Evolutionary conservation across 306 rosid species (phyloP).

Genomic region (Fagus crenata): DNA sequence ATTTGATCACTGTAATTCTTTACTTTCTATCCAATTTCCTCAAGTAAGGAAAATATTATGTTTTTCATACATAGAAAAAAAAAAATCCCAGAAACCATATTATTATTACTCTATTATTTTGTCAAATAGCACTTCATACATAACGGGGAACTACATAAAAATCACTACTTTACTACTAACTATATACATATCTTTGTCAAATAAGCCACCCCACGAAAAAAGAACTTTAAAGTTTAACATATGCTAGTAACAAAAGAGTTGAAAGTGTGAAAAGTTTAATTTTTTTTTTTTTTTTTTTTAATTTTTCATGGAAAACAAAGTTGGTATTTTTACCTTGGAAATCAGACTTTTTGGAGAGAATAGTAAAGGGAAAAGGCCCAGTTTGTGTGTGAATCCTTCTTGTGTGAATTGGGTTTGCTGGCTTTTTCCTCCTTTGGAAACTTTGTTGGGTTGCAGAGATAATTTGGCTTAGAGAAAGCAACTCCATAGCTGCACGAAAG

Average conservation of each 20-base stretch:
- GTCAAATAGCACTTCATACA: too few relatives aligned
- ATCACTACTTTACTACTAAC: too few relatives aligned
- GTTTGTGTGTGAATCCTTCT: constrained; percentile 3
- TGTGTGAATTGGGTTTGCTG: constrained; percentile 19
- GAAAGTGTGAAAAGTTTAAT: too few relatives aligned
- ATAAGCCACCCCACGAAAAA: too few relatives aligned
- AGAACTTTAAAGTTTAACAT: too few relatives aligned
- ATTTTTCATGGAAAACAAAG: too few relatives aligned
- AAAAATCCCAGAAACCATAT: background rate
- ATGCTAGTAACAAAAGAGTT: too few relatives aligned
- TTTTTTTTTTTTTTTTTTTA: too few relatives aligned
- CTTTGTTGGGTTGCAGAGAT: constrained; percentile 32
- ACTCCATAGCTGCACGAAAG: constrained; percentile 40
- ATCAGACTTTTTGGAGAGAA: constrained; percentile 44
- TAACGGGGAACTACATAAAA: too few relatives aligned
- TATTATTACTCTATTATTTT: too few relatives aligned
- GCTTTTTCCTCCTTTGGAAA: constrained; percentile 17
- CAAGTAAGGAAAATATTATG: background rate
- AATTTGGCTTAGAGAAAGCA: constrained; percentile 35
- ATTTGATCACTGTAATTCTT: background rate
- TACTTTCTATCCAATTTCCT: background rate
- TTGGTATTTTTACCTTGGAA: constrained; percentile 44
- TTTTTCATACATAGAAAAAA: background rate
- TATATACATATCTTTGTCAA: too few relatives aligned
- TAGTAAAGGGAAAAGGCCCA: constrained; percentile 19